Percentiles rank a stretch among this genome's conserved stretches.
These are phyloP conservation scores for Alliaria petiolata DNA, from an alignment of 345 rosid genomes.

Conservation along the genomic window DNA sequence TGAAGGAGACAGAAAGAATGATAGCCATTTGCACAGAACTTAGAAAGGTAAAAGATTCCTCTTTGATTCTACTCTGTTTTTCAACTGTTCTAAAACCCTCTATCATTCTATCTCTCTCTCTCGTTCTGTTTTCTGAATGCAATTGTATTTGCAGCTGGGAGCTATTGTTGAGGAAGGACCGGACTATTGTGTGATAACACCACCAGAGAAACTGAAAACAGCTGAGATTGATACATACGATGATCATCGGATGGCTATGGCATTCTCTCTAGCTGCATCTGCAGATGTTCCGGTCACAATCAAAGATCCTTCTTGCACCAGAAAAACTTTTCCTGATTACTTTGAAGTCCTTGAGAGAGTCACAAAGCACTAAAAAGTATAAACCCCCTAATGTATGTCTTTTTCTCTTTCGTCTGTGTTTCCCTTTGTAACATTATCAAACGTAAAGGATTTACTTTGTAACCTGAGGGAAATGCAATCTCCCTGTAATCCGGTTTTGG, in stretches of 20 bases:
- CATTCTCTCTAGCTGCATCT: slow-evolving; percentile 93
- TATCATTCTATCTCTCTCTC: too few relatives aligned
- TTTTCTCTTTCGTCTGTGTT: not conserved
- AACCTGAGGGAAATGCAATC: not conserved
- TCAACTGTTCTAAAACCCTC: not conserved
- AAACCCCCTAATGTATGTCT: too few relatives aligned
- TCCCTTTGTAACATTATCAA: not conserved
- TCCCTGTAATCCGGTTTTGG: not conserved
- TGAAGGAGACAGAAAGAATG: slow-evolving; percentile 95
- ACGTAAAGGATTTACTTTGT: not conserved
- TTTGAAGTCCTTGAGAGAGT: slow-evolving; percentile 75
- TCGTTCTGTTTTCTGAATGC: not conserved
- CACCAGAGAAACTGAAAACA: slow-evolving; percentile 67
- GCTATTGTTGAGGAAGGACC: slow-evolving; percentile 94
- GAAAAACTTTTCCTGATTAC: slow-evolving; percentile 90
- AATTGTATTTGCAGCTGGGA: slow-evolving; percentile 51
- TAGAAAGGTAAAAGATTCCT: slow-evolving; percentile 74
- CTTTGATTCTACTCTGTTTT: not conserved
- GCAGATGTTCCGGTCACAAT: slow-evolving; percentile 86
- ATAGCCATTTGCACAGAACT: slow-evolving; percentile 94
- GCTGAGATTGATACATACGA: slow-evolving; percentile 86
- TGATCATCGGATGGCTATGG: slow-evolving; percentile 98
- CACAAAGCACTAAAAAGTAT: slow-evolving; percentile 41
- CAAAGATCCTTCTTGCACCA: slow-evolving; percentile 85
- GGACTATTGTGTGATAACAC: slow-evolving; percentile 88